phyloP scores from a whole-genome alignment of 495 filamentous ascomycete genomes.

The Cetradonia linearis region DNA sequence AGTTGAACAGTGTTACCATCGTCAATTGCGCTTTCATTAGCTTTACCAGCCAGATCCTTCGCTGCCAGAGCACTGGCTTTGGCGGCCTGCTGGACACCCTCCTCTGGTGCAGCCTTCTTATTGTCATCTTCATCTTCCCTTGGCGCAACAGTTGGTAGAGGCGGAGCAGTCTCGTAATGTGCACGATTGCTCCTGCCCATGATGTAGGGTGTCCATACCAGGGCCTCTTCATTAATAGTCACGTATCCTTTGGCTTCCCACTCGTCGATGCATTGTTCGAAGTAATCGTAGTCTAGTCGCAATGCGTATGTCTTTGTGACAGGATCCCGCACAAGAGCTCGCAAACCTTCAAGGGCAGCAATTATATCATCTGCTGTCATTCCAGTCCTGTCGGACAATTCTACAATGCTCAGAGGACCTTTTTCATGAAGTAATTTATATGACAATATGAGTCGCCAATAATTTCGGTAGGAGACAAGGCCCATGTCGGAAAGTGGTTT shows the following conservation, averaged over 20 bases:
- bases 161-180: constrained; percentile 70
- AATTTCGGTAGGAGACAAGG: constrained; percentile 90
- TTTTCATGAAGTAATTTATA: constrained; percentile 62
- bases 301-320: constrained; percentile 80
- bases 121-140: constrained; percentile 59
- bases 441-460: constrained; percentile 85
- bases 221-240: constrained; percentile 65
- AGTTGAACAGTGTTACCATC: constrained; percentile 21
- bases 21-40: constrained; percentile 20
- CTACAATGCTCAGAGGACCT: constrained; percentile 57
- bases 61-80: constrained; percentile 18
- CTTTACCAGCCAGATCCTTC: constrained; percentile 19
- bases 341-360: constrained; percentile 78
- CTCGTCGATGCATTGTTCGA: constrained; percentile 69
- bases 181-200: constrained; percentile 82
- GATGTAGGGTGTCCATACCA: constrained; percentile 96
- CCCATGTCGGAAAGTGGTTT: constrained; percentile 98
- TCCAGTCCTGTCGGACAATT: constrained; percentile 82
- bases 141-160: constrained; percentile 79
- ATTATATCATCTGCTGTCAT: constrained; percentile 96
- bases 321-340: constrained; percentile 82
- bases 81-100: constrained; percentile 30
- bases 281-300: constrained; percentile 71
- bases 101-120: constrained; percentile 43
- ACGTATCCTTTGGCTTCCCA: constrained; percentile 83